These are phyloP conservation scores for Cladophialophora carrionii DNA, from an alignment of 2,329 filamentous ascomycete genomes.

Conservation along the genomic window DNA sequence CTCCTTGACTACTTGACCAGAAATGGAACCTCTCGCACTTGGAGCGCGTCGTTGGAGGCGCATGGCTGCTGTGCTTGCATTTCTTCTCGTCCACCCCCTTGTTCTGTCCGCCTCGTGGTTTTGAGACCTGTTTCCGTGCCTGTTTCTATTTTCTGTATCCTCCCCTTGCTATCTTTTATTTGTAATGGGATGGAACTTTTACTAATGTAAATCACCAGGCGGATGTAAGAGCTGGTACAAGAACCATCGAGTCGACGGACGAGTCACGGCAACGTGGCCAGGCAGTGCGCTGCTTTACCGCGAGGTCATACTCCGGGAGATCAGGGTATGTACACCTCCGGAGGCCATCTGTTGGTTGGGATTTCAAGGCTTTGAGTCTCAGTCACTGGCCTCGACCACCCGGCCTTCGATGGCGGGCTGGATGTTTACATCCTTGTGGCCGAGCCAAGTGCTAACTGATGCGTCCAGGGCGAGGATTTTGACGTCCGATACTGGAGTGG, in stretches of 20 bases:
- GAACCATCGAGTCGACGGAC: constrained; percentile 27
- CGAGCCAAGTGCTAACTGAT: background rate
- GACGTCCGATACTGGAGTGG: constrained; percentile 24
- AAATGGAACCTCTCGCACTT: background rate
- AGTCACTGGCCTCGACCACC: too few species aligned
- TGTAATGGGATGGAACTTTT: background rate
- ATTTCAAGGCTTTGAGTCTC: background rate
- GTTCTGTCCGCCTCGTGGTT: background rate
- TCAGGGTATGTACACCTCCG: constrained; percentile 33
- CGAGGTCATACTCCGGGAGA: constrained; percentile 41
- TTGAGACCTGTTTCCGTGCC: background rate
- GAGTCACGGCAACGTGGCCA: constrained; percentile 32
- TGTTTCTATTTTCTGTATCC: background rate
- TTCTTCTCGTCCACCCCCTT: background rate
- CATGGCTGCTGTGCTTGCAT: background rate
- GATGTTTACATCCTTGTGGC: background rate
- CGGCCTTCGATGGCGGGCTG: too few species aligned
- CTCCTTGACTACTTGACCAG: background rate
- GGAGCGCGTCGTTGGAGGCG: background rate
- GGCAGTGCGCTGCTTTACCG: constrained; percentile 43
- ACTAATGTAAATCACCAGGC: background rate
- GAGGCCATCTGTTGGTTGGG: too few species aligned
- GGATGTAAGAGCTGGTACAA: constrained; percentile 35
- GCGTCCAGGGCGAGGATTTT: constrained; percentile 37
- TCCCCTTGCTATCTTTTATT: background rate